Conservation (phyloP, 176 grass and related monocot genomes). For the Musa beccarii region DNA sequence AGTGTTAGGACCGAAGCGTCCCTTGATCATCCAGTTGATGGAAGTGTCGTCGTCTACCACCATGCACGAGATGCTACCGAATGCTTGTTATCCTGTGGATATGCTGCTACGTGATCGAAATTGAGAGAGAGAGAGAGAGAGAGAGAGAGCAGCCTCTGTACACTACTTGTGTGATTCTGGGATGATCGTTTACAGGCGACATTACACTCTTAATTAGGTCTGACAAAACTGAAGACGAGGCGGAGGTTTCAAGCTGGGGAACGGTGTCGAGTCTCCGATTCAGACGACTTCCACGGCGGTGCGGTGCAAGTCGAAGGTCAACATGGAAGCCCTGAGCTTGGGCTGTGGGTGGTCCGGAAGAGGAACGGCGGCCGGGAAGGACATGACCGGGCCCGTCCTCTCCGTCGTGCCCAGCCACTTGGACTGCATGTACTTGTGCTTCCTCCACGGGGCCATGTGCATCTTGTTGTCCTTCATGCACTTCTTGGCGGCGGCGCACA, state of each 20-base stretch:
- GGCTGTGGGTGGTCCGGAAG: constrained; percentile 21
- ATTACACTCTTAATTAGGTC: too few species aligned
- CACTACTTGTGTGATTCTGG: too few species aligned
- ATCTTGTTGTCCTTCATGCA: constrained; percentile 65
- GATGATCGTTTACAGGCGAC: too few species aligned
- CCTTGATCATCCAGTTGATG: too few species aligned
- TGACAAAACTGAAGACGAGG: neutral
- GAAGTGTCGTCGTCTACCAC: too few species aligned
- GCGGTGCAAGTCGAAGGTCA: constrained; percentile 62
- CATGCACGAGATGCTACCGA: too few species aligned
- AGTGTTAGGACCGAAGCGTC: too few species aligned
- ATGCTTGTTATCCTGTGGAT: too few species aligned
- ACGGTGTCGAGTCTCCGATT: neutral
- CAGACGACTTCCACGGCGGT: constrained; percentile 34
- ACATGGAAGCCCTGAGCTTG: constrained; percentile 80
- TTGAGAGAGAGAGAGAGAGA: neutral
- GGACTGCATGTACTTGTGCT: constrained; percentile 88
- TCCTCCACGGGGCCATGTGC: constrained; percentile 81
- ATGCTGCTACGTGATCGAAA: too few species aligned
- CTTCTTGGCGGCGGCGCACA: constrained; percentile 57
- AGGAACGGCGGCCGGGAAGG: neutral
- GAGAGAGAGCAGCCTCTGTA: too few species aligned
- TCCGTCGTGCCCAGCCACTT: constrained; percentile 68
- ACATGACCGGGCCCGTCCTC: constrained; percentile 13
- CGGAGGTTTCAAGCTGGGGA: neutral